Evolutionary conservation across 306 rosid genomes (phyloP), one percentile per base, ranked within the genome.

Genomic region (Cucumis cinereus): DNA sequence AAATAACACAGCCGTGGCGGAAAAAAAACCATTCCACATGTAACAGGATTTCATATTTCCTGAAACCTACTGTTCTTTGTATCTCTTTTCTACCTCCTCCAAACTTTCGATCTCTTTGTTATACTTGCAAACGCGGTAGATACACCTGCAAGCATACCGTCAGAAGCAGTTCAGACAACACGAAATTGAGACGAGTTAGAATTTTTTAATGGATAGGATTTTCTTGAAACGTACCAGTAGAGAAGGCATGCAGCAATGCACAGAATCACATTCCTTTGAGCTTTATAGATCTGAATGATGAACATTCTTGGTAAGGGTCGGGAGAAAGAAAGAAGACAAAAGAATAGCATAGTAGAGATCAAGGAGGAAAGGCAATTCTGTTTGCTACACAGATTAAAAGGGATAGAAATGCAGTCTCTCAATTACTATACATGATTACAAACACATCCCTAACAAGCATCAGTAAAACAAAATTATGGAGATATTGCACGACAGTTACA

Each of bases 1-100:
- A 7, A 10, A 57, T 10, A 9, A 66, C 52, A 50, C 72, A 50
- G 53, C 56, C 38, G 40, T 45, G 40, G 12, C 4, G 15, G 54
- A 15, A 8, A 30, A 67, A 69, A 69, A 47, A 47, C 56, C 57
- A 23, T 47, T 70, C 52, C 26, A 50, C 59, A 16, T 28, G 16
- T 28, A 50, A 49, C 40, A 28, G 56, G 60, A 54, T 7, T 23
- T 33, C 64, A 74, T 33, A 56, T 36, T 38, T 36, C 53, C 64
- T 35, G 50, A 6, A 75, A 19, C 64, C 81, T 89, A 95, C 87
- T 92, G 24, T 3, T 87, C 85, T 88, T 95, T 90, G 85, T 38
- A 55, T 82, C 91, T 86, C 93, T 90, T 95, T 87, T 95, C 99
- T 83, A 87, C 86, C 79, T 89, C 96, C 92, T 92, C 99, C 88